Conservation (phyloP, 306 rosid species). For the Acmispon strigosus region DNA sequence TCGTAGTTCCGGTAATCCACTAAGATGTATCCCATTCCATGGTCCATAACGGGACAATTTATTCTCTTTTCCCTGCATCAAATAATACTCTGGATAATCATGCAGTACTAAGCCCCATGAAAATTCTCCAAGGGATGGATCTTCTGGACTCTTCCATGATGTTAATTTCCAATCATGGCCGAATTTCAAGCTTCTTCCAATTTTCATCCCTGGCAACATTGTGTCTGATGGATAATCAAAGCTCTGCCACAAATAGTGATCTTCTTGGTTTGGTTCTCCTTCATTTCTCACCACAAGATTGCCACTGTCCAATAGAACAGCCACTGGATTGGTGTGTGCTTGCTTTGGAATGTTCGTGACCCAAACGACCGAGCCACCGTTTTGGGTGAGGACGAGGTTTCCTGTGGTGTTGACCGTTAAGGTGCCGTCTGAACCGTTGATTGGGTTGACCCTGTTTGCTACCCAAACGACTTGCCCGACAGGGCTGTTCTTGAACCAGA, state of each 20-base stretch:
- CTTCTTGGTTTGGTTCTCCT: background rate
- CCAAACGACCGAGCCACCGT: constrained; percentile 29
- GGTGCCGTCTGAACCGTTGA: constrained; percentile 15
- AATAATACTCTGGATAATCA: constrained; percentile 19
- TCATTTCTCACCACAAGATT: constrained; percentile 36
- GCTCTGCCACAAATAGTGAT: constrained; percentile 35
- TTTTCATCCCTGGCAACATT: constrained; percentile 37
- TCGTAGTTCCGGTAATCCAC: constrained; percentile 16
- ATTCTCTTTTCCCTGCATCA: constrained; percentile 21
- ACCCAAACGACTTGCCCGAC: constrained; percentile 36
- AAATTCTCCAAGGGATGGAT: constrained; percentile 33
- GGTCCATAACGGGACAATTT: constrained; percentile 19
- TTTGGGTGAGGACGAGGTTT: constrained; percentile 21
- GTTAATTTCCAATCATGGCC: constrained; percentile 11
- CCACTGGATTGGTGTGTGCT: background rate
- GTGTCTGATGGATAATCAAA: constrained; percentile 56
- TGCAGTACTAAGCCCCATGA: background rate
- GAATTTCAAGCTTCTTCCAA: constrained; percentile 31
- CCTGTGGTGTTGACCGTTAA: constrained; percentile 22
- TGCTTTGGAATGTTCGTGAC: background rate
- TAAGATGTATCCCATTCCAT: constrained; percentile 24
- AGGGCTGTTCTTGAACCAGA: constrained; percentile 35
- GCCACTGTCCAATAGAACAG: constrained; percentile 36
- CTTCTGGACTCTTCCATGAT: constrained; percentile 36
- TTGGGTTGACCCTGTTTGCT: constrained; percentile 28